Conservation (phyloP, 1,284 basidiomycete species). For the Ganoderma leucocontextum region DNA sequence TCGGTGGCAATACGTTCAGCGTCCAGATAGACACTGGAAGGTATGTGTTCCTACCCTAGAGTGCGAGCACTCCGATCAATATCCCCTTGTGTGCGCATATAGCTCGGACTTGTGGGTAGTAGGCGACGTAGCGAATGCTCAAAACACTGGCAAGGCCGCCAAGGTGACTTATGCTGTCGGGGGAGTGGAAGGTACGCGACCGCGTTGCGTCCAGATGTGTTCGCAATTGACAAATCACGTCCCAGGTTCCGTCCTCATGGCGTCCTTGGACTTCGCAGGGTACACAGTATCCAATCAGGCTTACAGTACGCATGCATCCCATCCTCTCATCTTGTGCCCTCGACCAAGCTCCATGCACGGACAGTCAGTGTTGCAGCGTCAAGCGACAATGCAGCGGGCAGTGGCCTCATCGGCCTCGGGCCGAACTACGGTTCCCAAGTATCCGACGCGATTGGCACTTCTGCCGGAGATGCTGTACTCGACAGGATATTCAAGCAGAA, state of each 20-base stretch:
- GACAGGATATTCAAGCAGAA: constrained; percentile 67
- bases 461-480: constrained; percentile 54
- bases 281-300: constrained; percentile 62
- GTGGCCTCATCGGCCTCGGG: constrained; percentile 49
- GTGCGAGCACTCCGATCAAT: not conserved
- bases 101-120: constrained; percentile 69
- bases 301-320: constrained; percentile 54
- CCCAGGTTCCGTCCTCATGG: constrained; percentile 58
- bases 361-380: constrained; percentile 38
- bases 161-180: constrained; percentile 59
- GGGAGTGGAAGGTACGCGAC: constrained; percentile 49
- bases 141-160: constrained; percentile 48
- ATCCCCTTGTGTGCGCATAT: not conserved
- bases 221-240: not conserved
- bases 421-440: constrained; percentile 46
- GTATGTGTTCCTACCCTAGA: constrained; percentile 30
- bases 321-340: not conserved
- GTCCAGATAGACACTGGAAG: constrained; percentile 53
- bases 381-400: constrained; percentile 27
- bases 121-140: constrained; percentile 51
- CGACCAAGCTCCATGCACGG: not conserved
- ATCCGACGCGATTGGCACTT: constrained; percentile 30
- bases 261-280: constrained; percentile 58
- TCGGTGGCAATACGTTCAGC: constrained; percentile 44
- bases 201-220: not conserved